These are phyloP conservation scores for Penicillium pancosmium DNA, from an alignment of 495 filamentous ascomycete genomes.

Conservation along the genomic window DNA sequence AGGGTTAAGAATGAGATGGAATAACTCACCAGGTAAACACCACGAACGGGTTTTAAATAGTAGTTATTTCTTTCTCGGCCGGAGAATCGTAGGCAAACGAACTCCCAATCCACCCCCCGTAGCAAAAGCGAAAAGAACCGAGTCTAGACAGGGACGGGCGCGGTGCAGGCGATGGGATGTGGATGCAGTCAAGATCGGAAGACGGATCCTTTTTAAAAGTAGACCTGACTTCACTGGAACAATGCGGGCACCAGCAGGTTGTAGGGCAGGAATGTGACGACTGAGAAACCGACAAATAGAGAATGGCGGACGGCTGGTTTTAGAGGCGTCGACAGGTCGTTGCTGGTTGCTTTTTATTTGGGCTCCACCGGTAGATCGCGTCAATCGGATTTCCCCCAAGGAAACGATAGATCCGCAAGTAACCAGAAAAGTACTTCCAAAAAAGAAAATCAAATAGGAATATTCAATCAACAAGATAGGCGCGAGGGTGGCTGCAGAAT, in stretches of 20 bases:
- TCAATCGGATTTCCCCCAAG: slow-evolving; percentile 15
- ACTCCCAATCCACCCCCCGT: slow-evolving; percentile 33
- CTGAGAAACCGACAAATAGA: slow-evolving; percentile 32
- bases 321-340: slow-evolving; percentile 34
- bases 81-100: slow-evolving; percentile 23
- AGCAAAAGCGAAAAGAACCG: slow-evolving; percentile 19
- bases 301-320: slow-evolving; percentile 10
- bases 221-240: slow-evolving; percentile 32
- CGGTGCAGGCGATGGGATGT: slow-evolving; percentile 33
- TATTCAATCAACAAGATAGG: slow-evolving; percentile 23
- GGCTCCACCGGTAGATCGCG: slow-evolving; percentile 19
- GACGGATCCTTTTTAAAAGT: slow-evolving; percentile 40
- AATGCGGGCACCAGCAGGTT: slow-evolving; percentile 37
- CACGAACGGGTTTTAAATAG: slow-evolving; percentile 34
- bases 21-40: slow-evolving; percentile 32
- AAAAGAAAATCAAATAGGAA: slow-evolving; percentile 9
- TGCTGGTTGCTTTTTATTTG: slow-evolving; percentile 35
- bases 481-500: slow-evolving; percentile 35
- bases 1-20: slow-evolving; percentile 25
- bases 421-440: not conserved
- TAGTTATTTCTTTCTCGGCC: slow-evolving; percentile 16
- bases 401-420: not conserved
- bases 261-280: slow-evolving; percentile 53
- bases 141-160: slow-evolving; percentile 32
- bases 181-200: slow-evolving; percentile 49